Conservation (phyloP, 305 asterid species). For the Fraxinus floribunda region DNA sequence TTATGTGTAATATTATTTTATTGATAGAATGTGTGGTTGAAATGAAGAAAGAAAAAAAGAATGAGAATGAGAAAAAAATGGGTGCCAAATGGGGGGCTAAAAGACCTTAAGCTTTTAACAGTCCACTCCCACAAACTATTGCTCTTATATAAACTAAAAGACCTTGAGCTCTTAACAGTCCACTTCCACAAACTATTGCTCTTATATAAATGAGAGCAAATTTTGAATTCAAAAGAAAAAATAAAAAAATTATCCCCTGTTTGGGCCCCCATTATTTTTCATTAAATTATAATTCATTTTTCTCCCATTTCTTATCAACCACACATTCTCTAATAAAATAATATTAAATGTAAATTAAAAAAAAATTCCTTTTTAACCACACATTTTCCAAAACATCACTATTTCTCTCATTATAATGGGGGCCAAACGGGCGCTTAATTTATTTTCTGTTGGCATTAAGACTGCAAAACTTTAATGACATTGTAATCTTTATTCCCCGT, state of each 20-base stretch:
- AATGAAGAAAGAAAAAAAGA: too few species aligned
- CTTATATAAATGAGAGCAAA: neutral
- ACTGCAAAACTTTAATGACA: constrained; percentile 7
- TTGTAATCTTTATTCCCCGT: neutral
- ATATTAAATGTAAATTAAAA: too few species aligned
- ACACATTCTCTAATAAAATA: too few species aligned
- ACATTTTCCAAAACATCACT: too few species aligned
- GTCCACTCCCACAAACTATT: neutral
- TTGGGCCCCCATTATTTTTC: too few species aligned
- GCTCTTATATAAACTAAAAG: neutral
- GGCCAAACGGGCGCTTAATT: neutral
- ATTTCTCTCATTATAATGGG: too few species aligned
- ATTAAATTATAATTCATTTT: too few species aligned
- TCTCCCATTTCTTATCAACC: too few species aligned
- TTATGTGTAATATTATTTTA: too few species aligned
- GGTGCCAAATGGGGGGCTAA: neutral
- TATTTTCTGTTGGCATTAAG: neutral
- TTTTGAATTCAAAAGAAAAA: neutral
- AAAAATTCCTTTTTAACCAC: too few species aligned
- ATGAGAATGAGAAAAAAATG: too few species aligned
- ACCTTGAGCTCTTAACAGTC: neutral
- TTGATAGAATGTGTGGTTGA: too few species aligned
- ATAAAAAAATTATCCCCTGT: neutral
- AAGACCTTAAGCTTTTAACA: neutral
- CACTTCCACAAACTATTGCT: neutral